These are phyloP conservation scores for Akebia trifoliata DNA, from an alignment of 164 flowering plant genomes.

Conservation along the genomic window DNA sequence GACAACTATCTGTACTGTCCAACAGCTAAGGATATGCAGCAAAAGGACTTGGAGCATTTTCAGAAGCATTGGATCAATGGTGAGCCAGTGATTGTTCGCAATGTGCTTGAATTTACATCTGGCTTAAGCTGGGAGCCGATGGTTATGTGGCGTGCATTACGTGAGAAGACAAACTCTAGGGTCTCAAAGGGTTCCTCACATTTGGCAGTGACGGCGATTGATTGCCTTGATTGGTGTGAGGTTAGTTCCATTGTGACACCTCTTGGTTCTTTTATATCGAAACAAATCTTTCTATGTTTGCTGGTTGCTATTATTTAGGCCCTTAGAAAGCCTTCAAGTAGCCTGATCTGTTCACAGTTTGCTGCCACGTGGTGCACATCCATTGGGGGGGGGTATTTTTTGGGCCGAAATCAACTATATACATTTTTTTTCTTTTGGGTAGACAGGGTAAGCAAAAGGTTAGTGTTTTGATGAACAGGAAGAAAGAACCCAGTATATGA, in stretches of 20 bases:
- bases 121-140: constrained; percentile 99
- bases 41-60: constrained; percentile 63
- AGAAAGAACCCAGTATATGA: too few species aligned
- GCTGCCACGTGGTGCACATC: too few species aligned
- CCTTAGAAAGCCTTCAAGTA: too few species aligned
- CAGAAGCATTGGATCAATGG: constrained; percentile 80
- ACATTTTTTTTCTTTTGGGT: too few species aligned
- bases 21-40: constrained; percentile 38
- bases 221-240: constrained; percentile 81
- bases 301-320: neutral
- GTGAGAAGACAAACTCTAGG: constrained; percentile 38
- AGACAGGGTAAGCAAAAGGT: too few species aligned
- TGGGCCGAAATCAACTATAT: too few species aligned
- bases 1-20: constrained; percentile 76
- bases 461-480: too few species aligned
- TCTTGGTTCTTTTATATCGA: neutral
- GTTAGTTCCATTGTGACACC: constrained; percentile 21
- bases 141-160: constrained; percentile 95
- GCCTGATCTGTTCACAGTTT: too few species aligned
- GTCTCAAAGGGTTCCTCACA: constrained; percentile 14
- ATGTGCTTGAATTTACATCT: constrained; percentile 56
- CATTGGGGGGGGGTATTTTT: too few species aligned
- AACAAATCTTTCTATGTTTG: neutral
- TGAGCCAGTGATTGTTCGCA: constrained; percentile 79
- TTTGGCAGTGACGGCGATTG: constrained; percentile 50